A percentile compares a stretch with the other conserved stretches of the same genome.
Conservation (phyloP, 2,329 filamentous ascomycete species). For the Graphium sp. region DNA sequence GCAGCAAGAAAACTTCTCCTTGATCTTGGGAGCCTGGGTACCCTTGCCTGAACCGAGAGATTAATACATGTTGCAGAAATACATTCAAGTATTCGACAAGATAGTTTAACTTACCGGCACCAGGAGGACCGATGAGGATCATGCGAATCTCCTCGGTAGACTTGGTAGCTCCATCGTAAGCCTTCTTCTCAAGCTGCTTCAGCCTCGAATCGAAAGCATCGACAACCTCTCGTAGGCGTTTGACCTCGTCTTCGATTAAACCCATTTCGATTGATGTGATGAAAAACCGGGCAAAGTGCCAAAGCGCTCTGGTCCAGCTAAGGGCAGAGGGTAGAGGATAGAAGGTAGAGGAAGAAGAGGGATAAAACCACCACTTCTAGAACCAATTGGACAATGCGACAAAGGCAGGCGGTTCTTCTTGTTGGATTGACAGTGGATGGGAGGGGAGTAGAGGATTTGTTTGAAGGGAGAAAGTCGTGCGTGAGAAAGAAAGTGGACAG, state of each 20-base stretch:
- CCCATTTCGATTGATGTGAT: too few species aligned
- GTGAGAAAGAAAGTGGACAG: too few species aligned
- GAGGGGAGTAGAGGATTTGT: too few species aligned
- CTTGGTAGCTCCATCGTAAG: constrained; percentile 35
- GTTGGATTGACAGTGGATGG: too few species aligned
- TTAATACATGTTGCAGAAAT: constrained; percentile 3
- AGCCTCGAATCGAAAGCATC: constrained; percentile 73
- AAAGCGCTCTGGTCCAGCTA: too few species aligned
- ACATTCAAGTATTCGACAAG: neutral
- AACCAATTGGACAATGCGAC: too few species aligned
- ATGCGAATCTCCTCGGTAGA: constrained; percentile 64
- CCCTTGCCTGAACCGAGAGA: constrained; percentile 99
- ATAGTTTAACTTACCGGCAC: constrained; percentile 58
- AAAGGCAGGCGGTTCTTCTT: too few species aligned
- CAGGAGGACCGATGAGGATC: constrained; percentile 94
- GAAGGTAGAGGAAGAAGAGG: too few species aligned
- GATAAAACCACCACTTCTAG: too few species aligned
- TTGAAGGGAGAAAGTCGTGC: too few species aligned
- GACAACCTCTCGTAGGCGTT: constrained; percentile 72
- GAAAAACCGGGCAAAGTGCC: too few species aligned
- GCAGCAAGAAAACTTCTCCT: constrained; percentile 95
- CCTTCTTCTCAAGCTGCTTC: constrained; percentile 63
- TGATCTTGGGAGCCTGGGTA: constrained; percentile 94
- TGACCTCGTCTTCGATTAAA: constrained; percentile 70
- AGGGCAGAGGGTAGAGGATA: too few species aligned